Evolutionary conservation across 2,329 filamentous ascomycete species (phyloP), one percentile per base, ranked within the genome.

Genomic region (Microcyclospora pomicola): DNA sequence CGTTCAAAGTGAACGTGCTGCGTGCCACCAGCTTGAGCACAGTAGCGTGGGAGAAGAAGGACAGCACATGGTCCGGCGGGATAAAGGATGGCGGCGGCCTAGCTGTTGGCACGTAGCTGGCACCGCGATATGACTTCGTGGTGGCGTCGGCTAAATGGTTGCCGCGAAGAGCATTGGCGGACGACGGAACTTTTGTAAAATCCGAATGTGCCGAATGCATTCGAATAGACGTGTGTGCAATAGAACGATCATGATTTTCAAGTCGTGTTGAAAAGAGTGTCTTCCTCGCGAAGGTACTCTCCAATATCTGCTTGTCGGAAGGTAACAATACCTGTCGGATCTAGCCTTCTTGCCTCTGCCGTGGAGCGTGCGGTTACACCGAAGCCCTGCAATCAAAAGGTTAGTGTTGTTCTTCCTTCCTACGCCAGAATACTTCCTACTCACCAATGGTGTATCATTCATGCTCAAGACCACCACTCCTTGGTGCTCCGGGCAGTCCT

Each of bases 251-350:
- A 24, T 7, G 7, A 24, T 31, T 9, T 9, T 54, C 49, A 59
- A 27, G 73, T 75, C 34, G 72, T 69, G 19, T 24, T 24, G 55
- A 78, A 78, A 35, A 78, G 61, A 1, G 72, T 72, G 52, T 78
- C 74, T 61, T 79, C 74, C 55, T 96, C 88, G 56, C 91, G 76
- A 55, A 98, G 68, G 57, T 94, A 98, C 65, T 96, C 88, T 51
- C 91, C 91, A 50, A 83, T 81, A 66, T 98, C 91, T 1, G 84
- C 83, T 65, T 98, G 91, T 48, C 88, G 72, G 63, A 95, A 96
- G 39, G 81, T 80, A 9, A 84, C 80, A 43, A 95, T 80, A 9
- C 80, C 85, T 0, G 91, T 98, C 0, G 91, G 91, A 46, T 95
- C 91, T 51, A 95, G 60, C 48, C 84, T 73, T 54, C 85, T 72